Percentiles rank a stretch among this genome's conserved stretches.
These are phyloP conservation scores for Jamesozyma gamospora DNA, from an alignment of 805 yeast genomes.

Conservation along the genomic window DNA sequence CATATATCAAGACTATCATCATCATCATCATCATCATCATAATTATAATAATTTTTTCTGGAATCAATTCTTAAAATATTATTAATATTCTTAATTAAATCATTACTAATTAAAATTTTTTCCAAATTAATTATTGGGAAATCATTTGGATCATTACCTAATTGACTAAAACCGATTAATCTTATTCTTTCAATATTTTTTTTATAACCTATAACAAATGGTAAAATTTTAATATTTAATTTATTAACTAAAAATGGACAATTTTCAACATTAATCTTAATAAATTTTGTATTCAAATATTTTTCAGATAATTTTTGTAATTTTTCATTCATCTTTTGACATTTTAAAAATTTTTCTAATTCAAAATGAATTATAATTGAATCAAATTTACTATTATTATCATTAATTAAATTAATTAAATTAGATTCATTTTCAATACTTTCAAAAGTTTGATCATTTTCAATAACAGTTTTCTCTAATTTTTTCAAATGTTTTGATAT, in stretches of 20 bases:
- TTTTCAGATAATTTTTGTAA: constrained; percentile 40
- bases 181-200: constrained; percentile 51
- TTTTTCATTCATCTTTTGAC: constrained; percentile 47
- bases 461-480: constrained; percentile 25
- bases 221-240: constrained; percentile 56
- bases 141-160: constrained; percentile 40
- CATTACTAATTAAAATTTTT: constrained; percentile 17
- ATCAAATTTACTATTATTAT: constrained; percentile 24
- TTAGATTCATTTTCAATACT: constrained; percentile 43
- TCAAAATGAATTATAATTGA: constrained; percentile 51
- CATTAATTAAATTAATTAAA: constrained; percentile 42
- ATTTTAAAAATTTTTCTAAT: constrained; percentile 50
- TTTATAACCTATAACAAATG: constrained; percentile 54
- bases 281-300: constrained; percentile 46
- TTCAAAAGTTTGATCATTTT: constrained; percentile 36
- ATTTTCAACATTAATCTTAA: constrained; percentile 46
- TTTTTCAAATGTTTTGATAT: constrained; percentile 35
- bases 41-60: not conserved
- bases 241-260: constrained; percentile 67
- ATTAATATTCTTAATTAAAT: constrained; percentile 3
- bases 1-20: not conserved
- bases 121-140: constrained; percentile 45
- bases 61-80: not conserved
- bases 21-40: constrained; percentile 5
- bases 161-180: constrained; percentile 58